Percentiles rank a stretch among this genome's conserved stretches.
phyloP scores from a whole-genome alignment of 2,329 filamentous ascomycete genomes.

The Pseudogymnoascus sp. region DNA sequence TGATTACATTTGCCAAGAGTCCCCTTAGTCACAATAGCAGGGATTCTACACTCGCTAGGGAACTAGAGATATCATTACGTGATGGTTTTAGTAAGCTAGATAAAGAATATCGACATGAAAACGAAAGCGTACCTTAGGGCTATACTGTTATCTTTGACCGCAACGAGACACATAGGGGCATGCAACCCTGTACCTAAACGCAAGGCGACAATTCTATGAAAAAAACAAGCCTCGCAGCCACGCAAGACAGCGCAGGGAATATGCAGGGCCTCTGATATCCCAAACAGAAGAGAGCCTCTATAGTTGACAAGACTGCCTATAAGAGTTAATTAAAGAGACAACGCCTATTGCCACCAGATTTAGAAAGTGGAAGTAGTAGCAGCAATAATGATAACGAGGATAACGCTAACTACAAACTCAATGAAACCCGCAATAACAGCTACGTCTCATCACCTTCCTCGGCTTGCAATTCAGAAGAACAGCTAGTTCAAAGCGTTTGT shows the following conservation, averaged over 20 bases:
- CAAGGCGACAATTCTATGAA: neutral
- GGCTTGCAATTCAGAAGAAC: neutral
- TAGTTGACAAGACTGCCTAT: neutral
- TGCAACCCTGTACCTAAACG: neutral
- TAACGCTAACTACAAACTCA: neutral
- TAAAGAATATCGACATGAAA: neutral
- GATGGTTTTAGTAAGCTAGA: neutral
- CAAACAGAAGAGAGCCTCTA: neutral
- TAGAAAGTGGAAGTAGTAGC: neutral
- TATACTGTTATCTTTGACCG: neutral
- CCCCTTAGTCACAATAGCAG: neutral
- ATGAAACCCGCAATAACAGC: neutral
- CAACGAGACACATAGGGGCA: neutral
- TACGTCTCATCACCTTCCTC: neutral
- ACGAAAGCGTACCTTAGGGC: neutral
- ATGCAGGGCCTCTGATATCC: neutral
- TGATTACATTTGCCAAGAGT: neutral
- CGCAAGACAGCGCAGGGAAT: neutral
- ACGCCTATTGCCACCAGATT: neutral
- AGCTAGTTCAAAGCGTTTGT: neutral
- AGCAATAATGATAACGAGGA: neutral
- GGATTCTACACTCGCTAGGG: neutral
- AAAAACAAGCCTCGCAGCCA: neutral
- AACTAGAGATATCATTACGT: neutral
- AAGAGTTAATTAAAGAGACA: neutral